Base-by-base conservation (phyloP, 2,329 filamentous ascomycete genomes). In the Penicillium fuscoglaucum region DNA sequence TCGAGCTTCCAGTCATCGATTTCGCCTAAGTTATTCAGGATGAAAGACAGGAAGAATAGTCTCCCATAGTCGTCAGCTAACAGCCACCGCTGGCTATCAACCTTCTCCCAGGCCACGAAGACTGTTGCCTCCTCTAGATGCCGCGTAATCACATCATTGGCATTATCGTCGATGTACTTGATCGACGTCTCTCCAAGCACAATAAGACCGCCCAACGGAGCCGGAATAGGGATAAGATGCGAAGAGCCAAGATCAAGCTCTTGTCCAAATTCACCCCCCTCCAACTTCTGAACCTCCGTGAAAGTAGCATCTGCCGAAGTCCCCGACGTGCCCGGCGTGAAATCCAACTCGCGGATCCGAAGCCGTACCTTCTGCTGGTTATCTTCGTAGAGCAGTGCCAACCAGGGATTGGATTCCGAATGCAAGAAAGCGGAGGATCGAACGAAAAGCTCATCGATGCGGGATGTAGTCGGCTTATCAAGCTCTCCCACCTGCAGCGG, bases 1-100 rank as follows among this genome's bases (percentile, higher is more conserved):
- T 85, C 83, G 21, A 97, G 80, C 54, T 87, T 84, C 82, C 96
- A 90, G 24, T 84, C 84, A 15, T 84, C 84, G 0, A 97, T 90
- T 17, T 87, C 84, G 6, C 85, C 83, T 4, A 85, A 81, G 10
- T 82, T 79, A 48, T 83, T 81, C 2, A 91, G 82, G 15, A 89
- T 75, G 13, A 99, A 84, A 72, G 91, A 91, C 39, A 99, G 79
- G n/a, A 97, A 79, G 70, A 93, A 92, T 26, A 99, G 75, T 50
- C 84, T 84, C 17, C 95, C 93, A 70, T 95, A 97, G 67, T 97
- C 92, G 71, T 99, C 95, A 1, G 90, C 92, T 2, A 99, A 78
- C n/a, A 97, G 81, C 78, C 92, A 98, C 68, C 89, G 84, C 40
- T 89, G 87, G 26, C 87, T 85, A 68, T 98, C 90, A 52, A 95